Percentiles rank a stretch among this genome's conserved stretches.
Evolutionary conservation across 75 land plant genomes (phyloP).

Genomic region (Pinus albicaulis): DNA sequence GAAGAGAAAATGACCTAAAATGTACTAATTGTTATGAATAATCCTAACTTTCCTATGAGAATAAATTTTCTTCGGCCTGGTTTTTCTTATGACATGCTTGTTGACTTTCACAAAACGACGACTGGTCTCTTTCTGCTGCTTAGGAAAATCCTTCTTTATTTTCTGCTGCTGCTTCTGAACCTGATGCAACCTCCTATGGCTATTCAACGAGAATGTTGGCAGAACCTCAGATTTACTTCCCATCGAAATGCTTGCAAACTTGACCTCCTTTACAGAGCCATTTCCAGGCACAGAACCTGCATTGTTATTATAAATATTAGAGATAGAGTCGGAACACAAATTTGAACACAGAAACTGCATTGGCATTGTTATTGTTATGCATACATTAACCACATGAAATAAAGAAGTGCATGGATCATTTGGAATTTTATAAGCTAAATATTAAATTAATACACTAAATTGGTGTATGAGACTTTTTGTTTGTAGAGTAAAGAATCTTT

Average conservation of each 20-base stretch:
- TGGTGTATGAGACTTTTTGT: too few relatives aligned
- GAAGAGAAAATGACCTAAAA: background rate
- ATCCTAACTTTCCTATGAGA: background rate
- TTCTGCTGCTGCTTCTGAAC: background rate
- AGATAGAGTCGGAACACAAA: too few relatives aligned
- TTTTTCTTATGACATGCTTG: slow-evolving; percentile 1
- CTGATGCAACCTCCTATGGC: slow-evolving; percentile 4
- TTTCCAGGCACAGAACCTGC: too few relatives aligned
- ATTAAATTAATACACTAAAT: too few relatives aligned
- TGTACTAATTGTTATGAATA: background rate
- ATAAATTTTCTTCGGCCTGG: background rate
- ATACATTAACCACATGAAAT: too few relatives aligned
- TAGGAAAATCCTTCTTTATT: background rate
- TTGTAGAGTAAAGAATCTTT: background rate
- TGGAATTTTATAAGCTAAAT: too few relatives aligned
- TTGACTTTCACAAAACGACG: too few relatives aligned
- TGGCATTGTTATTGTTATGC: too few relatives aligned
- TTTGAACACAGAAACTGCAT: background rate
- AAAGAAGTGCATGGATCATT: too few relatives aligned
- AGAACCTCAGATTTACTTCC: background rate
- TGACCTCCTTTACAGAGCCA: background rate
- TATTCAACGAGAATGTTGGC: slow-evolving; percentile 4
- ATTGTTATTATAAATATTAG: too few relatives aligned
- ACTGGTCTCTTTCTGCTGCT: background rate
- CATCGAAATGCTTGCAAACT: background rate